Percentiles rank a stretch among this genome's conserved stretches.
phyloP scores from a whole-genome alignment of 495 filamentous ascomycete genomes.

The Hypoxylon lenormandii region DNA sequence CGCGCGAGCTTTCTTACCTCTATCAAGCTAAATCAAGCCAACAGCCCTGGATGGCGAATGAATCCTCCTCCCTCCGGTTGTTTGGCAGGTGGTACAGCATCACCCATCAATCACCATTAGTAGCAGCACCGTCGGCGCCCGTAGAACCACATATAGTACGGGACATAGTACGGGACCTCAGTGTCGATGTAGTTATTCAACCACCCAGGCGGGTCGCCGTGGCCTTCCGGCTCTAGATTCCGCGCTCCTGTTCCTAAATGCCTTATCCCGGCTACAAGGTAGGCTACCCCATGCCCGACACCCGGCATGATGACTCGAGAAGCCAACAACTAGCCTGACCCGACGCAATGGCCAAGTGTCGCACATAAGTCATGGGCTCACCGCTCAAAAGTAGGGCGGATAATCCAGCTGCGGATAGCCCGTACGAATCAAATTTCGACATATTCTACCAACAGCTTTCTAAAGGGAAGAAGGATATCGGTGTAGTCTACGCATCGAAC shows the following conservation, averaged over 20 bases:
- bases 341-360: constrained; percentile 25
- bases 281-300: constrained; percentile 17
- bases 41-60: too few relatives aligned
- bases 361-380: constrained; percentile 33
- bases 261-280: too few relatives aligned
- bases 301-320: constrained; percentile 39
- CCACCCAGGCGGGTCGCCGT: not conserved
- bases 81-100: too few relatives aligned
- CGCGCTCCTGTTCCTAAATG: not conserved
- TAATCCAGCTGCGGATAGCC: constrained; percentile 17
- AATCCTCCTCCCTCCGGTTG: too few relatives aligned
- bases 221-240: not conserved
- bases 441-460: constrained; percentile 2
- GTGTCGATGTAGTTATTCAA: not conserved
- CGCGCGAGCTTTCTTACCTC: too few relatives aligned
- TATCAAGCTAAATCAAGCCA: too few relatives aligned
- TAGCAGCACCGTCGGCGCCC: too few relatives aligned
- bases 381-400: constrained; percentile 23
- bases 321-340: constrained; percentile 7
- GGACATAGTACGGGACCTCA: too few relatives aligned
- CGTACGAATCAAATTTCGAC: constrained; percentile 35
- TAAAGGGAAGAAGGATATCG: constrained; percentile 2
- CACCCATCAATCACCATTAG: too few relatives aligned
- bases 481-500: constrained; percentile 20
- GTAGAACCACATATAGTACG: too few relatives aligned